Conservation (phyloP, 306 rosid species). For the Gillenia trifoliata region DNA sequence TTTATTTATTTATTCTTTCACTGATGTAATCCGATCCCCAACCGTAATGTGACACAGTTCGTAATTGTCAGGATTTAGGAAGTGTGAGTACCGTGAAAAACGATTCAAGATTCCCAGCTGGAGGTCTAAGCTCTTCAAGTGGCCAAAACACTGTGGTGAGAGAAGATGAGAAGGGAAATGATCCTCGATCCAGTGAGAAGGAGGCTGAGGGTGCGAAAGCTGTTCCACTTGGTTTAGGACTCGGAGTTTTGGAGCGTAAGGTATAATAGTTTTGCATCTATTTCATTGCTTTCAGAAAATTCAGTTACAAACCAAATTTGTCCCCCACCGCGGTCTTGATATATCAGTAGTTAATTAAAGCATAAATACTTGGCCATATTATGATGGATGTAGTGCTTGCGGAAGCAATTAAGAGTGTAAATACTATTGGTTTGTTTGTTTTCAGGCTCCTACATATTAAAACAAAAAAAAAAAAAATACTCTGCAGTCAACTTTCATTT, state of each 20-base stretch:
- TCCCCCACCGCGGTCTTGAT: no score
- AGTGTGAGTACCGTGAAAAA: slow-evolving; percentile 41
- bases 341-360: background rate
- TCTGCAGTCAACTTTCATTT: background rate
- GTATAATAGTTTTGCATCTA: slow-evolving; percentile 27
- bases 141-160: slow-evolving; percentile 35
- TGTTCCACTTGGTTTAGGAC: slow-evolving; percentile 87
- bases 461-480: background rate
- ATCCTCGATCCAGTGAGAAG: slow-evolving; percentile 37
- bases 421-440: background rate
- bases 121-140: slow-evolving; percentile 41
- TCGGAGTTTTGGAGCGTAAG: slow-evolving; percentile 76
- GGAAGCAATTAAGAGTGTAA: background rate
- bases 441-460: background rate
- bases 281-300: background rate
- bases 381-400: background rate
- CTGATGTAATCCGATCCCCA: slow-evolving; percentile 28
- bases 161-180: slow-evolving; percentile 32
- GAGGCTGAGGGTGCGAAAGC: slow-evolving; percentile 46
- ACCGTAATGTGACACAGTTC: slow-evolving; percentile 30
- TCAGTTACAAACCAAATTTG: background rate
- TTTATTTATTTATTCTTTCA: slow-evolving; percentile 5
- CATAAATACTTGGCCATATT: background rate
- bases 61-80: slow-evolving; percentile 26
- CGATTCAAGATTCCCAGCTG: slow-evolving; percentile 39